These are phyloP conservation scores for Fusarium circinatum DNA, from an alignment of 2,329 filamentous ascomycete genomes.

Conservation along the genomic window DNA sequence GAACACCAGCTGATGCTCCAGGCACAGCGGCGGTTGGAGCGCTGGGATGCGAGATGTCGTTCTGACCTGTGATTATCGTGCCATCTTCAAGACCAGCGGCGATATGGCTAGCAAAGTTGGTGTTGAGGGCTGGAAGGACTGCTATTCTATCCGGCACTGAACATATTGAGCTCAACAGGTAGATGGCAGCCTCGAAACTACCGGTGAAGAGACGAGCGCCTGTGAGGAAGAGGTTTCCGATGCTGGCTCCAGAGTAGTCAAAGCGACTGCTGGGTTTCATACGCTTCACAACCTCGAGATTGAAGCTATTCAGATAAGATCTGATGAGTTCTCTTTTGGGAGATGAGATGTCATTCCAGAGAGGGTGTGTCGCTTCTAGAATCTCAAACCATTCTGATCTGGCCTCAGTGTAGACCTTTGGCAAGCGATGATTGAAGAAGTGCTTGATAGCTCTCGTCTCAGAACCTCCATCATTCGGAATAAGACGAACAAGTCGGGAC, in stretches of 20 bases:
- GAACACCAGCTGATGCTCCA: slow-evolving; percentile 42
- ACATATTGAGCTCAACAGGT: slow-evolving; percentile 87
- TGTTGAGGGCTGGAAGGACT: slow-evolving; percentile 91
- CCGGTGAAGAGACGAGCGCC: slow-evolving; percentile 91
- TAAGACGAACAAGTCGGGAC: slow-evolving; percentile 84
- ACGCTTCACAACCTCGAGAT: slow-evolving; percentile 81
- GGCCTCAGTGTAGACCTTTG: slow-evolving; percentile 67
- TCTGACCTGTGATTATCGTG: slow-evolving; percentile 86
- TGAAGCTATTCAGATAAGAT: slow-evolving; percentile 79
- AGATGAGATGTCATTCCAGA: slow-evolving; percentile 78
- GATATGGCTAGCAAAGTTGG: slow-evolving; percentile 95
- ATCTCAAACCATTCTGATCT: slow-evolving; percentile 87
- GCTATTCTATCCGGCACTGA: slow-evolving; percentile 79
- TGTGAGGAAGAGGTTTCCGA: slow-evolving; percentile 83
- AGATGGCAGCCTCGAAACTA: slow-evolving; percentile 91
- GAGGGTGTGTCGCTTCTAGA: slow-evolving; percentile 79
- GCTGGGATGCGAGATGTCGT: slow-evolving; percentile 88
- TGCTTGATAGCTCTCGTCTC: slow-evolving; percentile 80
- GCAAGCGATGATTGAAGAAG: slow-evolving; percentile 88
- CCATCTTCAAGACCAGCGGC: slow-evolving; percentile 83
- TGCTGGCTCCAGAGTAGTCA: slow-evolving; percentile 79
- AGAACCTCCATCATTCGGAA: slow-evolving; percentile 71
- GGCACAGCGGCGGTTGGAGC: slow-evolving; percentile 63
- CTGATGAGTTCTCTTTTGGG: slow-evolving; percentile 82
- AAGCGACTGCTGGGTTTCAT: slow-evolving; percentile 78